Conservation (phyloP, 225 moss, liverwort and hornwort genomes). For the Sphagnum contortum region DNA sequence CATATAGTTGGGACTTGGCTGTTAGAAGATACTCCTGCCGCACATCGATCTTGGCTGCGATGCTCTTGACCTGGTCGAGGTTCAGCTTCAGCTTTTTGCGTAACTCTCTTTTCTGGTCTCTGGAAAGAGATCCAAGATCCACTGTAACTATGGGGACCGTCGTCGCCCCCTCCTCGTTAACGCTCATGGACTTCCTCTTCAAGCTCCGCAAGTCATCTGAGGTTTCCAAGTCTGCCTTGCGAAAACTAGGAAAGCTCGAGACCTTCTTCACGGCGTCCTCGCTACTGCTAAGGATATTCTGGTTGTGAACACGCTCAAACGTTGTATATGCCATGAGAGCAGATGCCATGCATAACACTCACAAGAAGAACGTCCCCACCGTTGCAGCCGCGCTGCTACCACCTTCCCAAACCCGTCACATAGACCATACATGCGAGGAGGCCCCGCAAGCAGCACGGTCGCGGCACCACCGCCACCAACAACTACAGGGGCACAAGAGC, state of each 20-base stretch:
- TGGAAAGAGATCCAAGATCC: constrained; percentile 37
- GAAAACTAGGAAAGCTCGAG: constrained; percentile 13
- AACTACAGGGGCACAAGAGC: no score
- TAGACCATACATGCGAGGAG: no score
- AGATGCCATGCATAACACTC: constrained; percentile 42
- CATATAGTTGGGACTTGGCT: constrained; percentile 1
- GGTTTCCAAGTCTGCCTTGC: constrained; percentile 23
- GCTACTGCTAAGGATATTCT: constrained; percentile 17
- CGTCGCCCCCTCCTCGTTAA: constrained; percentile 65
- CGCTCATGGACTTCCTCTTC: constrained; percentile 97
- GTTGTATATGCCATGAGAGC: constrained; percentile 23
- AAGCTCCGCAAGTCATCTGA: constrained; percentile 36
- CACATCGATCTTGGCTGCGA: constrained; percentile 46
- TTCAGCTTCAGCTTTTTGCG: constrained; percentile 57
- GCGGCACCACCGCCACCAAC: no score
- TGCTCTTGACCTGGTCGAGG: constrained; percentile 56
- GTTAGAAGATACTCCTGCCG: constrained; percentile 35
- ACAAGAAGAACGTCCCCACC: no score
- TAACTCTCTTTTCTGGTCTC: constrained; percentile 64
- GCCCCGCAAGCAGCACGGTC: no score
- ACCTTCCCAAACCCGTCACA: no score
- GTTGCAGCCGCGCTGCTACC: no score
- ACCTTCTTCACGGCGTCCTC: constrained; percentile 41
- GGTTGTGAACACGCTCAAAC: constrained; percentile 39
- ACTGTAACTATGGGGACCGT: background rate